Base-by-base conservation (phyloP, 225 moss, liverwort and hornwort genomes). In the Marchantia polymorpha region DNA sequence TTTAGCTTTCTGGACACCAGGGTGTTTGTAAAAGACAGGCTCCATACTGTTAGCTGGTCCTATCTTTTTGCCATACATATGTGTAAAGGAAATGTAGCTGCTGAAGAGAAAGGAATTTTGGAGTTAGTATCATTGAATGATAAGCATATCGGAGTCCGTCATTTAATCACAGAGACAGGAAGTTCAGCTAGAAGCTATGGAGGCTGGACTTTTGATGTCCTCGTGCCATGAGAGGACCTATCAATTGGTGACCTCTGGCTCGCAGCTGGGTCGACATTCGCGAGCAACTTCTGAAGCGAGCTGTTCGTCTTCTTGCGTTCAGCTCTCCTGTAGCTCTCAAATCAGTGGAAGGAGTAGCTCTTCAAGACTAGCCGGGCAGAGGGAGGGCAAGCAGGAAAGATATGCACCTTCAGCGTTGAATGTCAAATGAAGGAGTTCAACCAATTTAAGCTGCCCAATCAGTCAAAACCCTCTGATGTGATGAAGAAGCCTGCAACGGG, bases 391-490 rank as follows among this genome's bases (percentile, higher is more conserved):
- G 77, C 49, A 26, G 47, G 49, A 7, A 19, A 59, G 56, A 14
- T 20, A 59, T 30, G 75, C 31, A 16, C 46, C 76, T 12, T 47
- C 64, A 64, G 64, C 52, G 14, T 12, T 77, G 77, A 26, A 65
- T 23, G 26, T 72, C 29, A 69, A 70, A 12, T 70, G 79, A 14
- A 56, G 31, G 55, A 31, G 3, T 69, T 64, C 64, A 77, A 64
- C 60, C 77, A 60, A 19, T 77, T 77, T 25, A 77, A 77, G 64
- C 65, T 60, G 11, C 71, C 71, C 25, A 79, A 79, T 72, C 27
- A 47, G 29, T 55, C 54, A 19, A 71, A 79, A 72, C 17, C 14
- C 9, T 25, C 79, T 3, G 56, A 79, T 47, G 52, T 12, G 39
- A 20, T 23, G 29, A 79, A 77, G 50, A 77, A 61, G 77, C 50